A percentile compares a stretch with the other conserved stretches of the same genome.
phyloP scores from a whole-genome alignment of 305 asterid species.

The Solanum aculeatissimum region DNA sequence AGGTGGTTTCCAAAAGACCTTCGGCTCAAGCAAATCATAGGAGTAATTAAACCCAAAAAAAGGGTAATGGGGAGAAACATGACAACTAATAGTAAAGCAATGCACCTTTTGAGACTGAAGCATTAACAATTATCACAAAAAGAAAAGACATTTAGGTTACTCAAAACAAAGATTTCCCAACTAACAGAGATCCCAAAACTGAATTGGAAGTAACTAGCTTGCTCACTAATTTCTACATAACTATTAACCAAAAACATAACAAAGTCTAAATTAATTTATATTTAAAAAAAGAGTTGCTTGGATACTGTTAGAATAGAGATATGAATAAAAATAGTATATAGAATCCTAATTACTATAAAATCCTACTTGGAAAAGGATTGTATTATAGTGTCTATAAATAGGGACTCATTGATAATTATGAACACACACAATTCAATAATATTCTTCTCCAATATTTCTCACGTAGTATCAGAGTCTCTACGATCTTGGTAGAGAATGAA shows the following conservation, averaged over 20 bases:
- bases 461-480: too few relatives aligned
- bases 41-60: neutral
- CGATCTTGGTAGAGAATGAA: too few relatives aligned
- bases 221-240: neutral
- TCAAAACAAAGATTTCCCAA: neutral
- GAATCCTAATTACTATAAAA: too few relatives aligned
- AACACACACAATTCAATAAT: too few relatives aligned
- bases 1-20: neutral
- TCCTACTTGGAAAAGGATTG: too few relatives aligned
- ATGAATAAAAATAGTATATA: too few relatives aligned
- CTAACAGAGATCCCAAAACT: neutral
- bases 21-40: neutral
- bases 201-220: neutral
- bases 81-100: neutral
- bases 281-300: neutral
- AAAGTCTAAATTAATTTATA: neutral
- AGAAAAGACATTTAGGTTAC: neutral
- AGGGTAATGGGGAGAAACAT: neutral
- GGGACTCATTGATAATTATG: too few relatives aligned
- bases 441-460: too few relatives aligned
- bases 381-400: too few relatives aligned
- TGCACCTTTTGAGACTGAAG: neutral
- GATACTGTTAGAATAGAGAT: neutral
- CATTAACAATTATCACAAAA: neutral
- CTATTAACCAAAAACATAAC: neutral